Conservation (phyloP, 768 basidiomycete genomes). For the Lanmaoa rubissima region DNA sequence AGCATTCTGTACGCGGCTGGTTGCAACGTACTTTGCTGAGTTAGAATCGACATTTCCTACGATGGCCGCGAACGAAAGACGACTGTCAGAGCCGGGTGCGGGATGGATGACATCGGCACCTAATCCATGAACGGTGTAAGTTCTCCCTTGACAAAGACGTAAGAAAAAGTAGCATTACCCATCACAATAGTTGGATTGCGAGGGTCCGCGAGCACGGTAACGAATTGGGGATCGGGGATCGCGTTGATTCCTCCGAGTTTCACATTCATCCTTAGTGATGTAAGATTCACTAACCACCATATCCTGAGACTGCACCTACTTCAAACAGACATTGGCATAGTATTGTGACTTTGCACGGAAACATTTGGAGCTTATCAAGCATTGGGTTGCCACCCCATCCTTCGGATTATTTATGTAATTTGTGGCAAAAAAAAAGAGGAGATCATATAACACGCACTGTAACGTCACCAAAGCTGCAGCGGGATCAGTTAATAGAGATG, state of each 20-base stretch:
- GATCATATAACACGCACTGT: constrained; percentile 34
- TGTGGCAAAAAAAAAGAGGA: not conserved
- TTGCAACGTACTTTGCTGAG: constrained; percentile 67
- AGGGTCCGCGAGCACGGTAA: constrained; percentile 63
- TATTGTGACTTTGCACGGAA: constrained; percentile 70
- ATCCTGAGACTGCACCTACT: constrained; percentile 45
- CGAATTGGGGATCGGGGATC: constrained; percentile 67
- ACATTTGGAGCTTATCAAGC: constrained; percentile 67
- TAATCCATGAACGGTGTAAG: constrained; percentile 26
- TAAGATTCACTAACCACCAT: not conserved
- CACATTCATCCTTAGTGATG: constrained; percentile 62
- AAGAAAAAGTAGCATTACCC: constrained; percentile 40
- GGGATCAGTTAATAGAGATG: constrained; percentile 1
- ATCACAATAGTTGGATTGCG: constrained; percentile 76
- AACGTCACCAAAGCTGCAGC: constrained; percentile 68
- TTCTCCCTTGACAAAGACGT: not conserved
- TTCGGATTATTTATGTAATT: constrained; percentile 23
- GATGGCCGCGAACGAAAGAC: constrained; percentile 78
- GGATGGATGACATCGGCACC: constrained; percentile 86
- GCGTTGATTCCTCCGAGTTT: constrained; percentile 84
- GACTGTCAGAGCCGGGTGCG: constrained; percentile 72
- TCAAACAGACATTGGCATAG: constrained; percentile 76
- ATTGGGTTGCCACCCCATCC: constrained; percentile 79
- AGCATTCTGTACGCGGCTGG: constrained; percentile 62
- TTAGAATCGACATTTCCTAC: constrained; percentile 82